A percentile compares a stretch with the other conserved stretches of the same genome.
These are phyloP conservation scores for Vitis vinifera DNA, from an alignment of 164 flowering plant species.

Conservation along the genomic window DNA sequence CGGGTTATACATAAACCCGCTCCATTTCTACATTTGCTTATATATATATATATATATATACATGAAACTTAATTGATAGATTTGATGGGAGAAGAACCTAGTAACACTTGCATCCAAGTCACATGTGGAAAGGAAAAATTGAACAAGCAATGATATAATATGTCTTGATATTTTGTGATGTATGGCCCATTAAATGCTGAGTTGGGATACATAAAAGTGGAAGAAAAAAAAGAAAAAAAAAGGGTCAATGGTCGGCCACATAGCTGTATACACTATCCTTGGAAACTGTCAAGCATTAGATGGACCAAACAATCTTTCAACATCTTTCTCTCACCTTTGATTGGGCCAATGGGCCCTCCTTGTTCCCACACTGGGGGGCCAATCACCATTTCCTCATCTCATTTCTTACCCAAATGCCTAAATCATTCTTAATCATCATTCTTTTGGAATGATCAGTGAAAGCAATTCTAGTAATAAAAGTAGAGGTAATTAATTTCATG, in stretches of 20 bases:
- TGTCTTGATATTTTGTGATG: background rate
- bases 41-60: too few species aligned
- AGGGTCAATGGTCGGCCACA: conserved; percentile 18
- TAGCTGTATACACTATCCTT: too few species aligned
- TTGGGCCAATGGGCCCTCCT: background rate
- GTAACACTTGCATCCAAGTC: too few species aligned
- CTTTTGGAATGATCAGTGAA: background rate
- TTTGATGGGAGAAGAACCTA: too few species aligned
- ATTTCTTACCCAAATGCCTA: background rate
- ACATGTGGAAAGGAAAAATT: too few species aligned
- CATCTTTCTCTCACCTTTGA: conserved; percentile 4
- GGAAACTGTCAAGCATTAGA: conserved; percentile 1
- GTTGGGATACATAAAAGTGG: background rate
- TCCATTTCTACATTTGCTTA: too few species aligned
- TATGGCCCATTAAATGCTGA: background rate
- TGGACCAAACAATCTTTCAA: conserved; percentile 5
- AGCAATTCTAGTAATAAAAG: too few species aligned
- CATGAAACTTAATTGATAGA: too few species aligned
- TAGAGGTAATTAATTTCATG: too few species aligned
- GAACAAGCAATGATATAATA: background rate
- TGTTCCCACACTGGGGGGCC: conserved; percentile 5
- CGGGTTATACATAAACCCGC: too few species aligned
- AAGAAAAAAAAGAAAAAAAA: too few species aligned
- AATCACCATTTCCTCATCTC: background rate
- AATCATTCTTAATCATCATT: conserved; percentile 1